phyloP scores from a whole-genome alignment of 73 alveolate species.

The Paraurostyla sp. region DNA sequence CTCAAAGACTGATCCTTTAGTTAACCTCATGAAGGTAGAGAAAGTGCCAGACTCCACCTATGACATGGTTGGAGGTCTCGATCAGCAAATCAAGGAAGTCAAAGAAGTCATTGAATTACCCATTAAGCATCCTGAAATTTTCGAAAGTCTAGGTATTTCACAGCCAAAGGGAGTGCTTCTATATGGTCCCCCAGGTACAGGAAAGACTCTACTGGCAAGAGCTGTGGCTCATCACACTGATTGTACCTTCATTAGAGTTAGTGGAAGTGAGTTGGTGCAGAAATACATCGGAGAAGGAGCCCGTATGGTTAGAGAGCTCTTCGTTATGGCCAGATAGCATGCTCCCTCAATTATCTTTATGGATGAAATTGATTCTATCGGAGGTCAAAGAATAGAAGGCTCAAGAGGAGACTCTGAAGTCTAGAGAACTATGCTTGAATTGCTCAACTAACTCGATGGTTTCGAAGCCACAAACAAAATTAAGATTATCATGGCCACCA shows the following conservation, averaged over 20 bases:
- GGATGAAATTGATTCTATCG: conserved; percentile 99
- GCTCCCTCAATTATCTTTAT: conserved; percentile 99
- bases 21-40: conserved; percentile 99
- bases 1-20: conserved; percentile 98
- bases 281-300: conserved; percentile 99
- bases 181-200: conserved; percentile 99
- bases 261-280: conserved; percentile 99
- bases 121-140: conserved; percentile 99
- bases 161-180: conserved; percentile 99
- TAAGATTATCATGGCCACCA: conserved; percentile 98
- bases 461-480: conserved; percentile 97
- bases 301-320: conserved; percentile 98
- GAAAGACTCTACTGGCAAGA: conserved; percentile 99
- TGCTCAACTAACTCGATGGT: conserved; percentile 98
- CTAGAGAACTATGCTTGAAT: conserved; percentile 99
- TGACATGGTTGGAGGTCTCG: conserved; percentile 94
- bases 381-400: conserved; percentile 97
- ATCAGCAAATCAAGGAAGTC: conserved; percentile 91
- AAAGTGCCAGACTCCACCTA: conserved; percentile 99
- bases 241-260: conserved; percentile 96
- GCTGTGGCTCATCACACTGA: conserved; percentile 99
- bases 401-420: conserved; percentile 99
- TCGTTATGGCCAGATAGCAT: conserved; percentile 99
- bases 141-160: conserved; percentile 98
- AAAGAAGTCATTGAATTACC: conserved; percentile 99